Base-by-base conservation (phyloP, 495 filamentous ascomycete genomes). In the Daldinia grandis region DNA sequence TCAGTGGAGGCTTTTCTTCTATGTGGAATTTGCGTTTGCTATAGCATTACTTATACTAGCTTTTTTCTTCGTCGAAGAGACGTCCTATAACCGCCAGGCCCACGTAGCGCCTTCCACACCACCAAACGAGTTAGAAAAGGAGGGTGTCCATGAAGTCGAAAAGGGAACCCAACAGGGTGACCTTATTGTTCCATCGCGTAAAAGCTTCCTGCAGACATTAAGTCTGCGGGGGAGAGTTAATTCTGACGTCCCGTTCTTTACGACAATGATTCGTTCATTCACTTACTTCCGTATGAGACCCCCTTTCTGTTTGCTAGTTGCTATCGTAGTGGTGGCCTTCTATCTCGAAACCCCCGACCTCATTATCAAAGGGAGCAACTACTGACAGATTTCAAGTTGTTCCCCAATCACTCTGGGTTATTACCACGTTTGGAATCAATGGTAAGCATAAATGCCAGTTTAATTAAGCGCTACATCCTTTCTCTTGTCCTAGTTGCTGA, bases 1-100 rank as follows among this genome's bases (percentile, higher is more conserved):
- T 15, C 6, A 47, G 42, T 90, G 88, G 88, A 77, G 84, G 15
- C 80, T 90, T 1, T 89, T 87, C 79, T 90, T 90, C 79, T 90
- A 89, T 74, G 88, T 90, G 27, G 84, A 85, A 47, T 84, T 86
- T 19, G 87, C 87, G 0, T 89, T 90, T 62, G 86, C 83, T 8
- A 81, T 75, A 12, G 80, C 81, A 0, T 78, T 89, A 1, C 72
- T 89, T 8, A 78, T 90, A 50, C 73, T 87, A 9, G 86, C 87
- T 4, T 89, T 90, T 74, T 78, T 89, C 65, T 83, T 89, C 61
- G 87, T 88, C 5, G 87, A 90, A 66, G 88, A 90, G 73, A 88
- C 88, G 0, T 76, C 81, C 0, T 90, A 88, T 73, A 78, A 87
- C 55, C 83, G 87, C 15, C 60, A 76, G 0, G 65, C 70, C 17